These are phyloP conservation scores for Polygonum maritimum DNA, from an alignment of 148 eudicot species.

Conservation along the genomic window DNA sequence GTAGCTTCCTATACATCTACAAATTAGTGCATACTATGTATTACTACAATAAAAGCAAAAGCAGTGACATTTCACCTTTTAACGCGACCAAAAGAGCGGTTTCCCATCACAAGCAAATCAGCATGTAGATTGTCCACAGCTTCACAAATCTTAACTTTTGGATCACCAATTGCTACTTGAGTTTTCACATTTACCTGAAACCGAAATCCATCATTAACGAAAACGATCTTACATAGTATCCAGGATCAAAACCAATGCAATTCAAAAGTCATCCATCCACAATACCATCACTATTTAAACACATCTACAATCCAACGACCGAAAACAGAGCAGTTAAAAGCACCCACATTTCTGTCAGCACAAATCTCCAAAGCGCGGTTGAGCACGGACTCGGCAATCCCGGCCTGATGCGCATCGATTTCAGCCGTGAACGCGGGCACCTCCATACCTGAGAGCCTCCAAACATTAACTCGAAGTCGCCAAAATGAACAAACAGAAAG, in stretches of 20 bases:
- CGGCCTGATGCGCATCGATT: slow-evolving; percentile 60
- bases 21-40: too few relatives aligned
- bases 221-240: not conserved
- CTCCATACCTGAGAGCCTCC: slow-evolving; percentile 26
- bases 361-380: slow-evolving; percentile 50
- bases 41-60: not conserved
- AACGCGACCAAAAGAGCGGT: slow-evolving; percentile 50
- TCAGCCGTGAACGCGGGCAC: slow-evolving; percentile 78
- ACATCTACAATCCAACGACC: too few relatives aligned
- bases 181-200: slow-evolving; percentile 38
- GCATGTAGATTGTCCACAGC: slow-evolving; percentile 44
- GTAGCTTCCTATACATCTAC: not conserved
- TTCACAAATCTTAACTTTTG: slow-evolving; percentile 56
- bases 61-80: slow-evolving; percentile 34
- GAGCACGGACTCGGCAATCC: slow-evolving; percentile 49
- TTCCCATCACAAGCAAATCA: slow-evolving; percentile 64
- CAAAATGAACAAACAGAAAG: not conserved
- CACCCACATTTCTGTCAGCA: slow-evolving; percentile 44
- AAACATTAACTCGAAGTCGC: not conserved
- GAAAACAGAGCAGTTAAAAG: not conserved
- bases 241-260: not conserved
- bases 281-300: too few relatives aligned
- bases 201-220: not conserved
- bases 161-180: slow-evolving; percentile 41
- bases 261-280: too few relatives aligned